Conservation (phyloP, 345 rosid genomes). For the Balakata baccata region DNA sequence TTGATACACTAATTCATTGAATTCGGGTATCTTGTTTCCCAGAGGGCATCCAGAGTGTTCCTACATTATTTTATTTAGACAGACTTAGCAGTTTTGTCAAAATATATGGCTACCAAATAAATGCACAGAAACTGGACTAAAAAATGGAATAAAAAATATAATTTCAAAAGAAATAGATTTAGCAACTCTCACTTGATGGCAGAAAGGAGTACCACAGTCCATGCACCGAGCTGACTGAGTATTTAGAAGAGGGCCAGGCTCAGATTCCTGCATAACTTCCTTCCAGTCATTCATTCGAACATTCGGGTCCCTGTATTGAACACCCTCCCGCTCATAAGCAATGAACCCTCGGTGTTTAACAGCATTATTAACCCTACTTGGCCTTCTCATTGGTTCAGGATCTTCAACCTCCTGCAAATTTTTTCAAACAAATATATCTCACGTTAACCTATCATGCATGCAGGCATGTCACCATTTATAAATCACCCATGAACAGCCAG, state of each 20-base stretch:
- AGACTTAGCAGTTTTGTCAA: background rate
- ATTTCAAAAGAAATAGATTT: background rate
- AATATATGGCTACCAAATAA: background rate
- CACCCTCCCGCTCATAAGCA: constrained; percentile 89
- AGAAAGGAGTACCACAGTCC: constrained; percentile 99
- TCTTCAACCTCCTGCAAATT: constrained; percentile 40
- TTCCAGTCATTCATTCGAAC: constrained; percentile 85
- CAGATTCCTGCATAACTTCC: constrained; percentile 81
- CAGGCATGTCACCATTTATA: background rate
- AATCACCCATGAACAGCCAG: background rate
- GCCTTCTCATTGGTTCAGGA: constrained; percentile 48
- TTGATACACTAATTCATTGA: constrained; percentile 94
- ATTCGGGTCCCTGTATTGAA: constrained; percentile 84
- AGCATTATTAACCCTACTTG: constrained; percentile 58
- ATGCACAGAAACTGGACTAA: background rate
- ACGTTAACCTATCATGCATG: background rate
- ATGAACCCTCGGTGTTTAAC: constrained; percentile 81
- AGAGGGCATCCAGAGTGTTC: constrained; percentile 98
- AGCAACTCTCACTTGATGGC: constrained; percentile 73
- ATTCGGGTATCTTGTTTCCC: constrained; percentile 98
- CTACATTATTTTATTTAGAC: constrained; percentile 32
- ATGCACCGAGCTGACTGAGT: constrained; percentile 99
- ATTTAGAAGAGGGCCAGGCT: constrained; percentile 76
- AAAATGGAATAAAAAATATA: background rate
- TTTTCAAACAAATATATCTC: background rate